Evolutionary conservation across 345 rosid genomes (phyloP), one percentile per base, ranked within the genome.

Genomic region (Dipteronia sinensis): DNA sequence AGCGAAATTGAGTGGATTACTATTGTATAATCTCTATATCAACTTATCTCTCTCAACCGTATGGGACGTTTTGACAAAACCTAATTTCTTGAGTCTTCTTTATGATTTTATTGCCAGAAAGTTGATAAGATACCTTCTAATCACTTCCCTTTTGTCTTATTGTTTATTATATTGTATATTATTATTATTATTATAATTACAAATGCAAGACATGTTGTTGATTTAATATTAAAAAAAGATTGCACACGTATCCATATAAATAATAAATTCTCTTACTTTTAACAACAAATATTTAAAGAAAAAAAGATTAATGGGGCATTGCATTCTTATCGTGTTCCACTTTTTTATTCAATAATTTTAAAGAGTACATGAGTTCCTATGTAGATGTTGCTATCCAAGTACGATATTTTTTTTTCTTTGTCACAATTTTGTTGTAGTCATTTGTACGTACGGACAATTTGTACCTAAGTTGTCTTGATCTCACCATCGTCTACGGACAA

Each of bases 361-460:
- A 53, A 53, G 58, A 16, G 16, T 13, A 4, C 8, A 16, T 53
- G 7, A 16, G 10, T 46, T 2, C 7, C 27, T 0, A 59, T 3
- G 66, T 25, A 27, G 31, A 22, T 62, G 38, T 27, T 25, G 4
- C 4, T 2, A 22, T 22, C 7, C 0, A 34, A 34, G 38, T 34
- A 4, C 38, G 38, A 34, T 31, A 3, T 31, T 31, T 31, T 42
- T 42, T 65, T 71, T 29, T 71, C 4, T 29, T 3, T 3, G 4
- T 27, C 23, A 17, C 4, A 55, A 19, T 1, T 8, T n/a, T 40
- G 3, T n/a, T 20, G 51, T 13, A 2, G 16, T 31, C 40, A 38
- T 72, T 58, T 59, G 67, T 59, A 58, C 22, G 76, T 72, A 58
- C 76, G 76, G 53, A 12, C 34, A 11, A 22, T 9, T 29, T 72